A percentile compares a stretch with the other conserved stretches of the same genome.
These are phyloP conservation scores for Rachicladosporium sp. DNA, from an alignment of 2,329 filamentous ascomycete species.

Conservation along the genomic window DNA sequence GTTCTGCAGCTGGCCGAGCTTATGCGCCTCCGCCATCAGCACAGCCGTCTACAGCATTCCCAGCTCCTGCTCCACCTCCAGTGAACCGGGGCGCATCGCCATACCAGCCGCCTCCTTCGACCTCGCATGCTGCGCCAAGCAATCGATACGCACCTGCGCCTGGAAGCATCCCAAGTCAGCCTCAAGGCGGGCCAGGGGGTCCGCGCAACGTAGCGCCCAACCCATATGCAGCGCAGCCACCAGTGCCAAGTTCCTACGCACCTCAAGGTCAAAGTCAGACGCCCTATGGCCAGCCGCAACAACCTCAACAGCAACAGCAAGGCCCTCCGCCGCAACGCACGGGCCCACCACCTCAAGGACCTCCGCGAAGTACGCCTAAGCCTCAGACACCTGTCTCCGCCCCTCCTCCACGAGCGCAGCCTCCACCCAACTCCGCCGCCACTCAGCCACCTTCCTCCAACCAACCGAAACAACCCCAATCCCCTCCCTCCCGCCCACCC, in stretches of 20 bases:
- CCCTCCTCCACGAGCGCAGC: conserved; percentile 32
- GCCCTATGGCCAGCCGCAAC: conserved; percentile 31
- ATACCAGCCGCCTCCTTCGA: conserved; percentile 66
- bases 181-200: conserved; percentile 4
- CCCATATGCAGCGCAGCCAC: conserved; percentile 26
- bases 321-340: conserved; percentile 22
- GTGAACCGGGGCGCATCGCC: conserved; percentile 69
- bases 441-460: conserved; percentile 4
- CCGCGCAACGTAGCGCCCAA: conserved; percentile 34
- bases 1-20: conserved; percentile 45
- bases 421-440: conserved; percentile 18
- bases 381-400: conserved; percentile 17
- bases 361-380: conserved; percentile 25
- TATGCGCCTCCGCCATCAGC: conserved; percentile 50
- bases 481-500: conserved; percentile 23
- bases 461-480: conserved; percentile 1
- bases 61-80: conserved; percentile 40
- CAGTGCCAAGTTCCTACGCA: conserved; percentile 22
- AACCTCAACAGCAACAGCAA: conserved; percentile 25
- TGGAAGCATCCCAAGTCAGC: conserved; percentile 39
- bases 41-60: conserved; percentile 28
- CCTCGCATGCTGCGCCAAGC: conserved; percentile 47
- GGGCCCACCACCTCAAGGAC: conserved; percentile 32
- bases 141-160: conserved; percentile 63
- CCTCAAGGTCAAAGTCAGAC: conserved; percentile 27